These are phyloP conservation scores for Kwoniella botswanensis DNA, from an alignment of 768 basidiomycete genomes.

Conservation along the genomic window DNA sequence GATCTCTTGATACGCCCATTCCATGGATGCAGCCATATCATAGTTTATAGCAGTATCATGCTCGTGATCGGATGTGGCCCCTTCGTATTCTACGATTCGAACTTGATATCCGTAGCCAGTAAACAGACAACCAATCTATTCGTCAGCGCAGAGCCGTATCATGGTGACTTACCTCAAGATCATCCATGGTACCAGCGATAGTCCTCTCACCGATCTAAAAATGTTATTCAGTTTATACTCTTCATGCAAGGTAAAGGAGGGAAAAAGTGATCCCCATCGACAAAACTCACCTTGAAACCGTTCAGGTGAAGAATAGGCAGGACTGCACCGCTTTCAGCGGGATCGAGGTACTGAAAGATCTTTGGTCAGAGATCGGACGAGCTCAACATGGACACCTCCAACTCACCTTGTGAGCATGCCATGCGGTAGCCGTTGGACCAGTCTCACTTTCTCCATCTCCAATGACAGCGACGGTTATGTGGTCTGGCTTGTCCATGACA, in stretches of 20 bases:
- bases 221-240: neutral
- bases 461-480: conserved; percentile 78
- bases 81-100: conserved; percentile 70
- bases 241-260: too few relatives aligned
- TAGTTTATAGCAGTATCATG: conserved; percentile 64
- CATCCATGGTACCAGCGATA: conserved; percentile 87
- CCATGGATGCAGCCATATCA: conserved; percentile 78
- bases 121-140: conserved; percentile 60
- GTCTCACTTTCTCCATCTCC: conserved; percentile 75
- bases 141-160: conserved; percentile 7
- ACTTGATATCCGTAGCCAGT: conserved; percentile 80
- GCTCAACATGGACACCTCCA: neutral
- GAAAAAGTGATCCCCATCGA: neutral
- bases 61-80: conserved; percentile 60
- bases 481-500: conserved; percentile 87
- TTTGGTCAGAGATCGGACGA: neutral
- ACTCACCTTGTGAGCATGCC: conserved; percentile 75
- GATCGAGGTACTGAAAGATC: conserved; percentile 70
- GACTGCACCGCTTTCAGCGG: conserved; percentile 84
- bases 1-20: conserved; percentile 69
- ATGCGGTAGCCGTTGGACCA: conserved; percentile 60
- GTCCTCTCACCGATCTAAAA: conserved; percentile 86
- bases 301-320: conserved; percentile 89
- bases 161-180: conserved; percentile 65
- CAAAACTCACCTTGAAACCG: conserved; percentile 45